Conservation (phyloP, 768 basidiomycete genomes). For the Trametes maxima region DNA sequence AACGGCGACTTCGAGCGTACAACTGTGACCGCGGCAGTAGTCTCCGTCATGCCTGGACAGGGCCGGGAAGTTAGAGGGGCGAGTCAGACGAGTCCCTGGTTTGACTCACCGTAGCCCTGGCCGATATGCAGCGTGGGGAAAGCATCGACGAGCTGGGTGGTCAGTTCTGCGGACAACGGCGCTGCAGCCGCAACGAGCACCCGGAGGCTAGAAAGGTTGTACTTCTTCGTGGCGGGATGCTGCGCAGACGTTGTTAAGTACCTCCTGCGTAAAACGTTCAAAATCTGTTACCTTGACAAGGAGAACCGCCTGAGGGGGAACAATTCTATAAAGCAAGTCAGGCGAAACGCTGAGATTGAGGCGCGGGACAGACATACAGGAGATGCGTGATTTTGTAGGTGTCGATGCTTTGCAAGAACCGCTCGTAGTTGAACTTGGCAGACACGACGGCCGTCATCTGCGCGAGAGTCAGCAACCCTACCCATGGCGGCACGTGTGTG, state of each 20-base stretch:
- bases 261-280: neutral
- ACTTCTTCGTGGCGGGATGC: constrained; percentile 35
- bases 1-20: constrained; percentile 28
- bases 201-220: constrained; percentile 33
- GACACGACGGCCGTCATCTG: constrained; percentile 37
- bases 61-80: too few species aligned
- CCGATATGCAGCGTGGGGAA: constrained; percentile 59
- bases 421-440: constrained; percentile 36
- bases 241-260: neutral
- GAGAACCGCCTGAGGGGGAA: constrained; percentile 35
- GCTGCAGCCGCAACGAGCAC: constrained; percentile 38
- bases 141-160: constrained; percentile 46
- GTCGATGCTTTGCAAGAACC: constrained; percentile 37
- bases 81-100: neutral
- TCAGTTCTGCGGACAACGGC: constrained; percentile 38
- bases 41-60: constrained; percentile 67
- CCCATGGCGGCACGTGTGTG: too few species aligned
- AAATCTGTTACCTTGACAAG: constrained; percentile 31
- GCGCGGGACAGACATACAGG: constrained; percentile 26
- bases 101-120: constrained; percentile 54
- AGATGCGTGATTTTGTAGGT: constrained; percentile 37
- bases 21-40: constrained; percentile 53
- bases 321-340: constrained; percentile 22
- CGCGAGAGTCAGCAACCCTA: neutral
- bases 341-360: neutral